Base-by-base conservation (phyloP, 805 yeast species). In the Barnettozyma botsteinii region DNA sequence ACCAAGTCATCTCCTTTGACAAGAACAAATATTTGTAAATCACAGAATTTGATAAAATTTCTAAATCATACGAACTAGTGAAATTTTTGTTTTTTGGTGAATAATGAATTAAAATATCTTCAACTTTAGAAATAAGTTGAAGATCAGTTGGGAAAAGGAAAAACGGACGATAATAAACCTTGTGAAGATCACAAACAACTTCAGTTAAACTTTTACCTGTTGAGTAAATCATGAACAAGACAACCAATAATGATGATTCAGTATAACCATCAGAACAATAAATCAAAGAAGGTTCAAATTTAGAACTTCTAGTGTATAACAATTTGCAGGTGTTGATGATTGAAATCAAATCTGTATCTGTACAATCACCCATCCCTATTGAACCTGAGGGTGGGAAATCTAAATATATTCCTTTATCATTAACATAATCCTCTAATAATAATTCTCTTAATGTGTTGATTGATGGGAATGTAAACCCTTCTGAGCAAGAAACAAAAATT, bases 221-320 rank as follows among this genome's bases (percentile, higher is more conserved):
- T 2, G 85, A 59, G 60, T 81, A 91, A 42, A 91, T 82, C 42
- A 83, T 49, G 51, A 75, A 89, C 41, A 88, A 74, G 26, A 86
- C 64, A 1, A 77, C 74, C 29, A 89, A 60, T n/a, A 91, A 68
- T 5, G 95, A 78, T 37, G 89, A 82, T 55, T 88, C 96, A 0
- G 96, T 86, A 60, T 89, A 91, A 0, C 98, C 98, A 61, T 91
- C 96, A 2, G 85, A 75, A 54, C 96, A 87, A 56, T 78, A 81
- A 9, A 89, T 65, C 44, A 89, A 67, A 0, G 78, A 64, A 4
- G 66, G 60, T 3, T 47, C 46, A 15, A 55, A 46, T 33, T 42
- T 33, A 2, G 59, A 43, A 11, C 62, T 63, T 25, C 59, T 64
- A 28, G 68, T 61, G 44, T 78, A 79, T 14, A 88, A 62, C 29